phyloP scores from a whole-genome alignment of 129 eudicot species.

The Tanacetum coccineum region DNA sequence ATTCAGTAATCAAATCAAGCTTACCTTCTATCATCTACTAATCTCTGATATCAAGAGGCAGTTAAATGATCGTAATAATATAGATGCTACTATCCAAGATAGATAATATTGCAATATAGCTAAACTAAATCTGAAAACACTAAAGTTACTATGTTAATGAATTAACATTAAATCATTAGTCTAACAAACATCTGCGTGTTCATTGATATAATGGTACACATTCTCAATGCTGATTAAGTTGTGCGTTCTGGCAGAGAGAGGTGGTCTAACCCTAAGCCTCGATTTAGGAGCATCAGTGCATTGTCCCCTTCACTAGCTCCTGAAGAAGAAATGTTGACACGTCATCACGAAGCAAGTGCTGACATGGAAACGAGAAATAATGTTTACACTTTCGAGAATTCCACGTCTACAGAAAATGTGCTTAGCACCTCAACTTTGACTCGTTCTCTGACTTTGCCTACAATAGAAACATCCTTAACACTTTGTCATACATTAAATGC shows the following conservation, averaged over 20 bases:
- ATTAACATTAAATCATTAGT: no score
- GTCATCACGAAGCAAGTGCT: constrained; percentile 19
- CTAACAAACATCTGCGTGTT: background rate
- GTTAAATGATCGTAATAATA: no score
- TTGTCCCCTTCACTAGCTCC: constrained; percentile 34
- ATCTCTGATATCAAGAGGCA: no score
- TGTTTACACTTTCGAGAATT: no score
- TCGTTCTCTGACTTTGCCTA: constrained; percentile 21
- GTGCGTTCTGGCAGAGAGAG: background rate
- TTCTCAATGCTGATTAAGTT: background rate
- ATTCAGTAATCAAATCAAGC: no score
- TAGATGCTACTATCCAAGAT: no score
- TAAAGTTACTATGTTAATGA: no score
- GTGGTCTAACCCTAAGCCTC: background rate
- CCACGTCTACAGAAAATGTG: no score
- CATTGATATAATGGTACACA: background rate
- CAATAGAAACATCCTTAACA: constrained; percentile 13
- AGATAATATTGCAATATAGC: no score
- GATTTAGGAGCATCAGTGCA: constrained; percentile 18
- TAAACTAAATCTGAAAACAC: no score
- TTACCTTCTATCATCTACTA: no score
- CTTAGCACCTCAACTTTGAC: no score
- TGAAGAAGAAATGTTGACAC: constrained; percentile 18
- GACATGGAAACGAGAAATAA: constrained; percentile 22
- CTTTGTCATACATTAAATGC: background rate